Evolutionary conservation across 2,329 filamentous ascomycete species (phyloP).

Genomic region (Colletotrichum orbiculare): DNA sequence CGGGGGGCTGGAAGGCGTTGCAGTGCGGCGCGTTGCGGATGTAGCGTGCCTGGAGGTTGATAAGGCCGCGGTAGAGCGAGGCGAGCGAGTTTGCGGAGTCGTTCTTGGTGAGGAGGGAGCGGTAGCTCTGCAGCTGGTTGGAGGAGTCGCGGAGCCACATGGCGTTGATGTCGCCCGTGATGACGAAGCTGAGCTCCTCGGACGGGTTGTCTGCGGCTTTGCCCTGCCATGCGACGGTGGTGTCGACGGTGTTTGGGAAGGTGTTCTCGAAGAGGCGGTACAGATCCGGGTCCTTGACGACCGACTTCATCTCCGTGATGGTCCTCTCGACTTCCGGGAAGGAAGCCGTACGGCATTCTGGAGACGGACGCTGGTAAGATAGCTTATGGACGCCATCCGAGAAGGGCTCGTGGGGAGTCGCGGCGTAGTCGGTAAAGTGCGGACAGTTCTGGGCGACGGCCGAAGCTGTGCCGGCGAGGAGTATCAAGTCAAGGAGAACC

Average conservation of each 20-base stretch:
- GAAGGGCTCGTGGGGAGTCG: constrained; percentile 70
- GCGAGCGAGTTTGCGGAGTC: constrained; percentile 68
- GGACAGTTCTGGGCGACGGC: constrained; percentile 46
- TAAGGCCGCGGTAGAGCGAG: constrained; percentile 76
- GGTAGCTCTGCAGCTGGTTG: constrained; percentile 82
- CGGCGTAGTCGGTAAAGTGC: constrained; percentile 49
- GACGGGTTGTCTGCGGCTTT: constrained; percentile 64
- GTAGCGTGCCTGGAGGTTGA: constrained; percentile 81
- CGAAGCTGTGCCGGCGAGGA: constrained; percentile 31
- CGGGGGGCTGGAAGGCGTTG: constrained; percentile 92
- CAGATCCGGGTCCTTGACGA: constrained; percentile 81
- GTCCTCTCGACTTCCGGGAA: constrained; percentile 81
- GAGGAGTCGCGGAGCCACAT: constrained; percentile 93
- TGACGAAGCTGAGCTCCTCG: constrained; percentile 76
- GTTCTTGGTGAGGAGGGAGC: constrained; percentile 68
- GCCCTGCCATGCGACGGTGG: constrained; percentile 77
- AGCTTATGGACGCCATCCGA: constrained; percentile 81
- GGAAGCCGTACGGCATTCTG: constrained; percentile 83
- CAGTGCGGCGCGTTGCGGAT: constrained; percentile 81
- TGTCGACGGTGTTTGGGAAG: constrained; percentile 81
- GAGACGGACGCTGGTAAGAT: constrained; percentile 81
- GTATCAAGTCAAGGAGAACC: constrained; percentile 1
- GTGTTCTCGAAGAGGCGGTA: constrained; percentile 77
- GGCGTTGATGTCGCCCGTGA: constrained; percentile 90
- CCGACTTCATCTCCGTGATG: constrained; percentile 74